Percentiles rank a stretch among this genome's conserved stretches.
Evolutionary conservation across 2,329 filamentous ascomycete species (phyloP).

Genomic region (Colletotrichum gloeosporioides): DNA sequence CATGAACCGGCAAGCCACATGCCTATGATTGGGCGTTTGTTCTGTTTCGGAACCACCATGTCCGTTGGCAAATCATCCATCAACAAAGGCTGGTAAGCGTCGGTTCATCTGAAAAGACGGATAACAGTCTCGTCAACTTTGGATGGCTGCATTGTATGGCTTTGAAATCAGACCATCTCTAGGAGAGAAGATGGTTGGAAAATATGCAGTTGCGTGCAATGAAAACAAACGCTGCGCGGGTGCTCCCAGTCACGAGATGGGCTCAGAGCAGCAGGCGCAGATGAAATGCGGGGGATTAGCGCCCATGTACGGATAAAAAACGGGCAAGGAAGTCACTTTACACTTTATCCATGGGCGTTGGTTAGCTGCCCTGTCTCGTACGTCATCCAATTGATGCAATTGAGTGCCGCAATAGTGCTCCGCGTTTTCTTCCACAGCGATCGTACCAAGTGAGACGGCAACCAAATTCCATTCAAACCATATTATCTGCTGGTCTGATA

Average conservation of each 20-base stretch:
- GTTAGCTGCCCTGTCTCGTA: conserved; percentile 5
- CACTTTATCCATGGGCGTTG: not conserved
- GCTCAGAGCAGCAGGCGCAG: not conserved
- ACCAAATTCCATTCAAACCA: not conserved
- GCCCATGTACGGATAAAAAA: not conserved
- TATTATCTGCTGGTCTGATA: not conserved
- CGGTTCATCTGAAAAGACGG: not conserved
- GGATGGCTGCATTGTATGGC: not conserved
- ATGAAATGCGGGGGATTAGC: conserved; percentile 1
- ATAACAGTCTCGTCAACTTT: not conserved
- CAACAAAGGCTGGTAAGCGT: not conserved
- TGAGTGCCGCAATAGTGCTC: not conserved
- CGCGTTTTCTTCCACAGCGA: not conserved
- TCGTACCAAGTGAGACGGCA: not conserved
- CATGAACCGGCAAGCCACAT: not conserved
- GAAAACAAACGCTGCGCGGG: not conserved
- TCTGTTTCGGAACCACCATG: not conserved
- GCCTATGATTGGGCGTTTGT: not conserved
- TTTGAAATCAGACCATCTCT: not conserved
- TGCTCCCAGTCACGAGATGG: not conserved
- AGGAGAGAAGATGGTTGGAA: not conserved
- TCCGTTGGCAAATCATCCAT: not conserved
- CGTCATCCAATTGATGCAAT: not conserved
- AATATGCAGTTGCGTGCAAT: not conserved
- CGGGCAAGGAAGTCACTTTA: not conserved